Evolutionary conservation across 108 stramenopile genomes (phyloP).

Genomic region (Cyclostephanos tholiformis): DNA sequence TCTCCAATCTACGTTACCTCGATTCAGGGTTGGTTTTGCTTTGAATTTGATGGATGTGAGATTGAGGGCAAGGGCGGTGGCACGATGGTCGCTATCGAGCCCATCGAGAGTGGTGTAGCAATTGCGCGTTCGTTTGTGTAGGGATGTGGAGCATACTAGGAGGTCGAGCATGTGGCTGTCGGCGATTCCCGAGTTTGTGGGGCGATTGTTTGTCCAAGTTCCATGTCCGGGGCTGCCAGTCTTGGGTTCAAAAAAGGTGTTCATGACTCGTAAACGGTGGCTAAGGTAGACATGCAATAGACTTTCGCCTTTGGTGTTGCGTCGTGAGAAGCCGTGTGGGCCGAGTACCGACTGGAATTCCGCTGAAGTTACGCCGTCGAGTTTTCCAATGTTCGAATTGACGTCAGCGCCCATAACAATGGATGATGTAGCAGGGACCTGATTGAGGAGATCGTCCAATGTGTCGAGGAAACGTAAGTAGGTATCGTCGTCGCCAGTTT

Average conservation of each 20-base stretch:
- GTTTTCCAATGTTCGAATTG: conserved; percentile 5
- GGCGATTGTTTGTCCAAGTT: neutral
- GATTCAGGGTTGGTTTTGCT: neutral
- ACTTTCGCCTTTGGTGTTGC: neutral
- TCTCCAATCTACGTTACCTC: neutral
- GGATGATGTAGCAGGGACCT: neutral
- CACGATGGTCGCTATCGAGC: neutral
- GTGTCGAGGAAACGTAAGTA: neutral
- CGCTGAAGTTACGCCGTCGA: neutral
- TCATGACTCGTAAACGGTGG: neutral
- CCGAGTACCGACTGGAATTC: neutral
- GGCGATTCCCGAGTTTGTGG: neutral
- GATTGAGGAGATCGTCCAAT: neutral
- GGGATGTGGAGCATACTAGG: neutral
- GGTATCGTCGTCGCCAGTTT: neutral
- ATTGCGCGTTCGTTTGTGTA: neutral
- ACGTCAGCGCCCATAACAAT: conserved; percentile 5
- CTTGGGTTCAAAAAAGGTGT: neutral
- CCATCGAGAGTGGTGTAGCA: neutral
- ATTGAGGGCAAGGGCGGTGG: neutral
- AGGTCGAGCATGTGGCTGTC: neutral
- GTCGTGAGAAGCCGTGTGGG: neutral
- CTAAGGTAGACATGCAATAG: neutral
- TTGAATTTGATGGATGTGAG: neutral
- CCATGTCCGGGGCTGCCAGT: neutral